Evolutionary conservation across 805 yeast genomes (phyloP).

Genomic region (Wickerhamiella brachini): DNA sequence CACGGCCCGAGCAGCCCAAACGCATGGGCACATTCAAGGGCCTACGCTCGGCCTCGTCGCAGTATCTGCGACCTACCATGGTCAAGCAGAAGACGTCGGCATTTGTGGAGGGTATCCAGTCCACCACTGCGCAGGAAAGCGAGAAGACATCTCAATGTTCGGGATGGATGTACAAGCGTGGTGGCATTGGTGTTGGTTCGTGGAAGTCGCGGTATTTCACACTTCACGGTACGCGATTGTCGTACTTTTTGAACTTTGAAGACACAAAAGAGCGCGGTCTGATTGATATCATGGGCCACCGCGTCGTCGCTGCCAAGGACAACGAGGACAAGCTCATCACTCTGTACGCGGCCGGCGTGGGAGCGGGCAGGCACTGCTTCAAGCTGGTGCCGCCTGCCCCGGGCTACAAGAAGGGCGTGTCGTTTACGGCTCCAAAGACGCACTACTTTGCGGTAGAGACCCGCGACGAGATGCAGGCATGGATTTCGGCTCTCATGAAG

Average conservation of each 20-base stretch:
- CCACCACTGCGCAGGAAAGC: constrained; percentile 62
- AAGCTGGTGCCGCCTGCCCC: constrained; percentile 95
- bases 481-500: constrained; percentile 91
- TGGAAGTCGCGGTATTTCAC: constrained; percentile 86
- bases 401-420: constrained; percentile 86
- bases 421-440: constrained; percentile 90
- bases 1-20: neutral
- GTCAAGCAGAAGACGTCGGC: constrained; percentile 29
- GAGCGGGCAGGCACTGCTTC: constrained; percentile 87
- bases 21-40: constrained; percentile 27
- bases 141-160: constrained; percentile 58
- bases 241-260: constrained; percentile 65
- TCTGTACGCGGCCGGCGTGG: constrained; percentile 81
- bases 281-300: constrained; percentile 90
- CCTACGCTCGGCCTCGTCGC: constrained; percentile 40
- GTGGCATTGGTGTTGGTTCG: constrained; percentile 68
- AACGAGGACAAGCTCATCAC: constrained; percentile 74
- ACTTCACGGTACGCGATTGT: constrained; percentile 81
- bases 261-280: constrained; percentile 83
- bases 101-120: constrained; percentile 64
- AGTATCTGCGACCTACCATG: constrained; percentile 26
- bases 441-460: constrained; percentile 94
- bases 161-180: constrained; percentile 96
- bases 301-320: constrained; percentile 69
- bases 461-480: constrained; percentile 77